A percentile compares a stretch with the other conserved stretches of the same genome.
Conservation (phyloP, 352 stramenopile genomes). For the Pilasporangium apinafurcum region DNA sequence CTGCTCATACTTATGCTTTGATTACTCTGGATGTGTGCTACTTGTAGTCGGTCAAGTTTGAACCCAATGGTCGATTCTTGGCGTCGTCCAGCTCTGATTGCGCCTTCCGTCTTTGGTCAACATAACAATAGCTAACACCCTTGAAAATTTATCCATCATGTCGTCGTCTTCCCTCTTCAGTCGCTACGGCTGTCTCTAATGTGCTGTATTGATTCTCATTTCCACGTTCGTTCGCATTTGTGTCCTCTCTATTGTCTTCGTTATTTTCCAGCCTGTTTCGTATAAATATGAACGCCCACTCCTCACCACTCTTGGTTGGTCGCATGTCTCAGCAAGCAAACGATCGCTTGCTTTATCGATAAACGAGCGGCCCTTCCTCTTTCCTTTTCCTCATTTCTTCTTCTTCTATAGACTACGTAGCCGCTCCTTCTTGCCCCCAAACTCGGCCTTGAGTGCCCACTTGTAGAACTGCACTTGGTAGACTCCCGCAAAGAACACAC, state of each 20-base stretch:
- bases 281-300: too few species aligned
- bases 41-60: constrained; percentile 82
- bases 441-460: constrained; percentile 60
- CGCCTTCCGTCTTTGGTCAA: constrained; percentile 90
- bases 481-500: constrained; percentile 39
- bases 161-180: too few species aligned
- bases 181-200: too few species aligned
- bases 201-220: too few species aligned
- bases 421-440: constrained; percentile 72
- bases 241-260: too few species aligned
- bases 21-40: not conserved
- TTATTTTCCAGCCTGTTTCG: too few species aligned
- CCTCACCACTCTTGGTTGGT: too few species aligned
- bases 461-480: constrained; percentile 74
- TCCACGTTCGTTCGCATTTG: too few species aligned
- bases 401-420: constrained; percentile 55
- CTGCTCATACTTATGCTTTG: too few species aligned
- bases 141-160: too few species aligned
- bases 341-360: too few species aligned
- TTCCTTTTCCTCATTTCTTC: constrained; percentile 3
- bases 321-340: not conserved
- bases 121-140: constrained; percentile 12
- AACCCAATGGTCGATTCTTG: constrained; percentile 84
- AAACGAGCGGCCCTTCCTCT: not conserved
- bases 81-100: constrained; percentile 90